A percentile compares a stretch with the other conserved stretches of the same genome.
These are phyloP conservation scores for Tuber calosporum DNA, from an alignment of 495 filamentous ascomycete genomes.

Conservation along the genomic window DNA sequence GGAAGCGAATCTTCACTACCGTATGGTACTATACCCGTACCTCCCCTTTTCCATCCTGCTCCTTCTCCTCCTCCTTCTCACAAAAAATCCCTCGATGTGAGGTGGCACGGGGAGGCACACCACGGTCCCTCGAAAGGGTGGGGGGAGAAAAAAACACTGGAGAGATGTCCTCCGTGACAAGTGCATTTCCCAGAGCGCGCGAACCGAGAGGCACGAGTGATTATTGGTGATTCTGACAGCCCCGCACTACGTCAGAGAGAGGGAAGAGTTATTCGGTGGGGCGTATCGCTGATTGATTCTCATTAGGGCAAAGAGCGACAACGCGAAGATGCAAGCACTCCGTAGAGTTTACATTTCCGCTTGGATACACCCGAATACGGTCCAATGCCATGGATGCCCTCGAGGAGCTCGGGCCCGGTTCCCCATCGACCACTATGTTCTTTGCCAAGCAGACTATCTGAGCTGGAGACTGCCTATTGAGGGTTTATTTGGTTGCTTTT, in stretches of 20 bases:
- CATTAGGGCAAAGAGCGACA: neutral
- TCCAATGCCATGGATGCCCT: neutral
- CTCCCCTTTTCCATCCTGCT: neutral
- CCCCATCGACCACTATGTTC: neutral
- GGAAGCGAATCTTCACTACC: neutral
- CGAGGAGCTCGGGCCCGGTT: neutral
- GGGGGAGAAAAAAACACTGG: neutral
- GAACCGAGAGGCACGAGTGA: neutral
- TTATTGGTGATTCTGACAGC: neutral
- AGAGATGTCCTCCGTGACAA: neutral
- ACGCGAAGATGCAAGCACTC: neutral
- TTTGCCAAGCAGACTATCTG: neutral
- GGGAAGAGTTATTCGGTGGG: neutral
- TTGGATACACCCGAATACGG: neutral
- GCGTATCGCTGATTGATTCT: neutral
- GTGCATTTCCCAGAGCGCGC: neutral
- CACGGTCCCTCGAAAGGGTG: neutral
- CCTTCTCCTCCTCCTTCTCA: neutral
- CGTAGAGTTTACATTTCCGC: neutral
- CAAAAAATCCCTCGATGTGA: neutral
- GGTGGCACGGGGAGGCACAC: neutral
- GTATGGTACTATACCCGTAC: too few relatives aligned
- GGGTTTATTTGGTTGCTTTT: neutral
- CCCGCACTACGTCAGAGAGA: neutral
- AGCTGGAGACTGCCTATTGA: neutral